Evolutionary conservation across 257 asterid species (phyloP).

Genomic region (Leonotis leonurus): DNA sequence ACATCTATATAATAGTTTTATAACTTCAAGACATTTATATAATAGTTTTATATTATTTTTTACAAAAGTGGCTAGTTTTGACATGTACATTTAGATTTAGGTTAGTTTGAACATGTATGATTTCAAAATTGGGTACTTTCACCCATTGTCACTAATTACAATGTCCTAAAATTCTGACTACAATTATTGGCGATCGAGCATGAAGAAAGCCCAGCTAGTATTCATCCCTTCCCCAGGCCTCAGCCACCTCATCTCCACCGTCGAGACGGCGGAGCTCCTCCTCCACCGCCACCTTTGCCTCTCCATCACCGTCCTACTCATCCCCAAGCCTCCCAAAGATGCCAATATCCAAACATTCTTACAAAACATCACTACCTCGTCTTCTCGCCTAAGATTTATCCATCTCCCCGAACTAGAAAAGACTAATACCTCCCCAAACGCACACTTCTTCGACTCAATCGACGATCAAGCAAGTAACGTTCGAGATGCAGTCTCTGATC

Average conservation of each 20-base stretch:
- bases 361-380: neutral
- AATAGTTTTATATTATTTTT: too few relatives aligned
- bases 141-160: too few relatives aligned
- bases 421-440: neutral
- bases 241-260: constrained; percentile 46
- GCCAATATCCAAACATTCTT: constrained; percentile 1
- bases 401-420: constrained; percentile 19
- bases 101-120: too few relatives aligned
- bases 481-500: constrained; percentile 20
- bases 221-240: constrained; percentile 51
- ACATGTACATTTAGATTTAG: too few relatives aligned
- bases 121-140: too few relatives aligned
- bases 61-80: too few relatives aligned
- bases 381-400: constrained; percentile 20
- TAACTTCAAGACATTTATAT: too few relatives aligned
- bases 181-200: neutral
- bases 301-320: constrained; percentile 35
- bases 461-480: constrained; percentile 20
- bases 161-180: too few relatives aligned
- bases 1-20: too few relatives aligned
- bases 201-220: constrained; percentile 29
- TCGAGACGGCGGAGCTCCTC: constrained; percentile 48
- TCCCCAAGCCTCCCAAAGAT: constrained; percentile 22
- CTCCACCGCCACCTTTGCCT: constrained; percentile 28
- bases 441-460: neutral